Percentiles rank a stretch among this genome's conserved stretches.
Conservation (phyloP, 352 stramenopile species). For the Peronospora belbahrii region DNA sequence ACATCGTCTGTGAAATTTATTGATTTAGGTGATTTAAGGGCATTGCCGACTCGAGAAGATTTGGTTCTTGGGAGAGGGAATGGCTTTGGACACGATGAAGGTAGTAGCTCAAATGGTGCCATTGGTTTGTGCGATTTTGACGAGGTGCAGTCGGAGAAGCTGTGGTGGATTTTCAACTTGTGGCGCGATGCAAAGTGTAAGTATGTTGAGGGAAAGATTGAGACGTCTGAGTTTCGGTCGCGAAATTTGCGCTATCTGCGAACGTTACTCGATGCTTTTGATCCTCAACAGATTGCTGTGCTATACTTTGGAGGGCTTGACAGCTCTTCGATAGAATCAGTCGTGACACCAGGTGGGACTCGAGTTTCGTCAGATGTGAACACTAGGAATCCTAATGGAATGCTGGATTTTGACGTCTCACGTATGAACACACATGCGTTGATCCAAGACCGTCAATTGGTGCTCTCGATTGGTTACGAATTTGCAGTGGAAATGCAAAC, state of each 20-base stretch:
- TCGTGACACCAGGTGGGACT: conserved; percentile 21
- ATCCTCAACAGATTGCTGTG: conserved; percentile 73
- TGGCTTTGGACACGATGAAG: conserved; percentile 36
- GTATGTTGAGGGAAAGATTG: conserved; percentile 66
- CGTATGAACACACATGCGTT: conserved; percentile 71
- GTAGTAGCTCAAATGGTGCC: conserved; percentile 40
- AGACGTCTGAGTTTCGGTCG: conserved; percentile 54
- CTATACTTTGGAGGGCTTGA: conserved; percentile 36
- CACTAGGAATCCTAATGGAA: conserved; percentile 31
- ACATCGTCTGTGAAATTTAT: conserved; percentile 42
- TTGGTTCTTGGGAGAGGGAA: conserved; percentile 21
- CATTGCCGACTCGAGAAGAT: conserved; percentile 28
- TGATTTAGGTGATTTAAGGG: conserved; percentile 49
- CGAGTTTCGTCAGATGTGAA: conserved; percentile 12
- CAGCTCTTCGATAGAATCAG: conserved; percentile 16
- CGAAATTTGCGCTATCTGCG: conserved; percentile 65
- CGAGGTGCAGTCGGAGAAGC: conserved; percentile 67
- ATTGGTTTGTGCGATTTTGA: conserved; percentile 76
- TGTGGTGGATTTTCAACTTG: conserved; percentile 80
- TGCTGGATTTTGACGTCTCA: conserved; percentile 70
- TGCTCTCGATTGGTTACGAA: conserved; percentile 62
- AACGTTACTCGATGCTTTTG: conserved; percentile 64
- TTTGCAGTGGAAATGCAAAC: conserved; percentile 18
- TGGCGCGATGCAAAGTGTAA: conserved; percentile 58
- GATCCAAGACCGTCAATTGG: conserved; percentile 55